Evolutionary conservation across 2,329 filamentous ascomycete species (phyloP).

Genomic region (Pleomassaria siparia): DNA sequence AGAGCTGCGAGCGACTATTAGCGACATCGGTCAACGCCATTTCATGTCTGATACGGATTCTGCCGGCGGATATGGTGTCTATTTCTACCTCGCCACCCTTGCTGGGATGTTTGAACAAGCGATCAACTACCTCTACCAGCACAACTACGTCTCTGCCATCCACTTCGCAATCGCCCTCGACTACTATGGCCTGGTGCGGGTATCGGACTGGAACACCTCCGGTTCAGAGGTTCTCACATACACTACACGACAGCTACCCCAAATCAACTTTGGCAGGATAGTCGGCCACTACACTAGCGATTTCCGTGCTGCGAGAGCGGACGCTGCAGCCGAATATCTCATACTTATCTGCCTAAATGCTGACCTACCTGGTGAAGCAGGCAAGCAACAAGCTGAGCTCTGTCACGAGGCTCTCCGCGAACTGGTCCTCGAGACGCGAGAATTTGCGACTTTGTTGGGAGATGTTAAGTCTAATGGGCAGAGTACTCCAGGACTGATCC

Average conservation of each 20-base stretch:
- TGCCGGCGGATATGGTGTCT: constrained; percentile 79
- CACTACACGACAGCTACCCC: constrained; percentile 69
- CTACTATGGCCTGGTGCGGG: constrained; percentile 67
- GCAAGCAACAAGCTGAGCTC: constrained; percentile 74
- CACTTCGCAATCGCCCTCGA: constrained; percentile 90
- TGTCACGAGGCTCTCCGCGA: constrained; percentile 93
- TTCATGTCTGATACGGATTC: constrained; percentile 85
- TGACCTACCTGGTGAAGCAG: constrained; percentile 73
- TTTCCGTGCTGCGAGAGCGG: constrained; percentile 87
- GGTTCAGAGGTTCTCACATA: constrained; percentile 66
- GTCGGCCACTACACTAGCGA: constrained; percentile 94
- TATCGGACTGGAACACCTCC: constrained; percentile 74
- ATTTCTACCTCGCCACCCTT: constrained; percentile 88
- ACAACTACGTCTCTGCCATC: constrained; percentile 89
- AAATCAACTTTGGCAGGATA: constrained; percentile 93
- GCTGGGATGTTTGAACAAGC: constrained; percentile 94
- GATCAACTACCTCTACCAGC: constrained; percentile 84
- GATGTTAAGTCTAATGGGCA: constrained; percentile 86
- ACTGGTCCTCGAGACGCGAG: constrained; percentile 91
- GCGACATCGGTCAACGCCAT: constrained; percentile 86
- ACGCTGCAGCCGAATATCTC: constrained; percentile 91
- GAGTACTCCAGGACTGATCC: constrained; percentile 82
- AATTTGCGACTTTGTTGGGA: constrained; percentile 91
- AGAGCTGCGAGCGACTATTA: constrained; percentile 76
- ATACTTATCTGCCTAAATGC: constrained; percentile 88